These are phyloP conservation scores for Mycena vitilis DNA, from an alignment of 768 basidiomycete genomes.

Conservation along the genomic window DNA sequence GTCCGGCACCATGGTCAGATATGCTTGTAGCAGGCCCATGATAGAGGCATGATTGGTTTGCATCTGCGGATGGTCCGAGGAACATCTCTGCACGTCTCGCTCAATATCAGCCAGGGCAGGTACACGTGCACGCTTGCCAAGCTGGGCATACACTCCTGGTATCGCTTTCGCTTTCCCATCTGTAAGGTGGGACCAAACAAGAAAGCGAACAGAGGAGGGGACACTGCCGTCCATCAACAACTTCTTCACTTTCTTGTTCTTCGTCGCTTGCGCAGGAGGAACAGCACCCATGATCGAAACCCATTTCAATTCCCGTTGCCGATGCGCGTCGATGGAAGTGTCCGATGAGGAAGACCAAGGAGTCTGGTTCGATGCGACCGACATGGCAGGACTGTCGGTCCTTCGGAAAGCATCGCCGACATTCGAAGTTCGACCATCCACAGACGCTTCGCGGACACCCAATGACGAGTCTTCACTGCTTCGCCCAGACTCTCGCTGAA, in stretches of 20 bases:
- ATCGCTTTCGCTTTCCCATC: conserved; percentile 80
- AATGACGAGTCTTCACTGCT: conserved; percentile 67
- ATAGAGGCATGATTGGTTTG: conserved; percentile 68
- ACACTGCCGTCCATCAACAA: conserved; percentile 78
- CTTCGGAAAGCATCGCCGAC: conserved; percentile 41
- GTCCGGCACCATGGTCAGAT: conserved; percentile 88
- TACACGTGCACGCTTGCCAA: conserved; percentile 68
- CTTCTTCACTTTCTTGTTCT: conserved; percentile 83
- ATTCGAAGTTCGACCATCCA: conserved; percentile 46
- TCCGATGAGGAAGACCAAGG: conserved; percentile 43
- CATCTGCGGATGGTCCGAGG: conserved; percentile 68
- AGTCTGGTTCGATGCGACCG: conserved; percentile 47
- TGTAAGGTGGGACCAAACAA: conserved; percentile 85
- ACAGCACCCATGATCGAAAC: conserved; percentile 69
- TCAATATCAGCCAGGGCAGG: conserved; percentile 65
- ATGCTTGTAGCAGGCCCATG: conserved; percentile 73
- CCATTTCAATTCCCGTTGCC: conserved; percentile 84
- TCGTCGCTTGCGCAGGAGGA: conserved; percentile 72
- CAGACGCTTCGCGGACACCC: conserved; percentile 48
- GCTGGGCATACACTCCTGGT: conserved; percentile 73
- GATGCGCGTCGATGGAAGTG: conserved; percentile 70
- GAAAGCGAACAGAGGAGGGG: conserved; percentile 84
- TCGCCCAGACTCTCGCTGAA: conserved; percentile 48
- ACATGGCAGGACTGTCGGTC: conserved; percentile 58
- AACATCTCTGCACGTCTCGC: conserved; percentile 65